Evolutionary conservation across 2,329 filamentous ascomycete species (phyloP).

Genomic region (Nemania sp.): DNA sequence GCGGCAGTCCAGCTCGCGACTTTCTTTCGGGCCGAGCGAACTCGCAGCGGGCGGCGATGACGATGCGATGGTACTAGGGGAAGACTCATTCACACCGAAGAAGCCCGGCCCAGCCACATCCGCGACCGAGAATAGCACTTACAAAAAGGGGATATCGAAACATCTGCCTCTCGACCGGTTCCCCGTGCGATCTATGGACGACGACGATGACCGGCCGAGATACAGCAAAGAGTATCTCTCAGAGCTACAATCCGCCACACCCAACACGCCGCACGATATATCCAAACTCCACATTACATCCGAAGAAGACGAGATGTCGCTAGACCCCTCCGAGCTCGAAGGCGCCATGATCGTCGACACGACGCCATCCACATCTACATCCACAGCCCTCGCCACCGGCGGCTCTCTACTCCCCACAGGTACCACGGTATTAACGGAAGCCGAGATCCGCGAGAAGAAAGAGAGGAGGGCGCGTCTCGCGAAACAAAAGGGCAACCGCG

Average conservation of each 20-base stretch:
- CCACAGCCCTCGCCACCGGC: slow-evolving; percentile 40
- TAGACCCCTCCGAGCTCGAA: slow-evolving; percentile 64
- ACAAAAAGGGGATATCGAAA: slow-evolving; percentile 54
- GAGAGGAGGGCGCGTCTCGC: slow-evolving; percentile 82
- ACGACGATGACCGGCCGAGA: slow-evolving; percentile 70
- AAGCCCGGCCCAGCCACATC: slow-evolving; percentile 64
- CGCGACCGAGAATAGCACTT: slow-evolving; percentile 68
- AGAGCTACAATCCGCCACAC: slow-evolving; percentile 83
- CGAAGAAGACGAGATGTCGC: slow-evolving; percentile 55
- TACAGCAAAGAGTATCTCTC: slow-evolving; percentile 88
- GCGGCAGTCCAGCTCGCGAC: slow-evolving; percentile 62
- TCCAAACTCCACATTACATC: slow-evolving; percentile 45
- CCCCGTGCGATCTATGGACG: slow-evolving; percentile 59
- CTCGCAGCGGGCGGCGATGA: slow-evolving; percentile 57
- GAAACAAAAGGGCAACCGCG: slow-evolving; percentile 53
- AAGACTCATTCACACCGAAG: slow-evolving; percentile 62
- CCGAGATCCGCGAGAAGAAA: slow-evolving; percentile 90
- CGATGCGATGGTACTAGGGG: slow-evolving; percentile 41
- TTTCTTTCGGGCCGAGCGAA: slow-evolving; percentile 73
- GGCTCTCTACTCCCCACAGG: slow-evolving; percentile 19
- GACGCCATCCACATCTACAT: slow-evolving; percentile 45
- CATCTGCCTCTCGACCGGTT: slow-evolving; percentile 51
- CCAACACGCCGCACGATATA: slow-evolving; percentile 73
- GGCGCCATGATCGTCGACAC: slow-evolving; percentile 66
- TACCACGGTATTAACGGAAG: slow-evolving; percentile 72